These are phyloP conservation scores for Xylaria sp. DNA, from an alignment of 2,329 filamentous ascomycete species.

Conservation along the genomic window DNA sequence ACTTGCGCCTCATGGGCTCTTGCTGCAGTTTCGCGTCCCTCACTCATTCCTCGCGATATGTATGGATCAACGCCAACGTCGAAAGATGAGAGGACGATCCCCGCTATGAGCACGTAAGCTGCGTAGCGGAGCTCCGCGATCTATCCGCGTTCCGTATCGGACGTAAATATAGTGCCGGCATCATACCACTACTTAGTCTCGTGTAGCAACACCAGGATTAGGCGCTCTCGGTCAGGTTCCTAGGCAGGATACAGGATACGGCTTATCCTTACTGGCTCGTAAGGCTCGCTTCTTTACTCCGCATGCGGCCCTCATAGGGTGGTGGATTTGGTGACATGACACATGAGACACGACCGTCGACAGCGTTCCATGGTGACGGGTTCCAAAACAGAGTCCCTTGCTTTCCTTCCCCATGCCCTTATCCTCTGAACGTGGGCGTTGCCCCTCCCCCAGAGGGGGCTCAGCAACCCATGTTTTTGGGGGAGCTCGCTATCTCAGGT, in stretches of 20 bases:
- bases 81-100: not conserved
- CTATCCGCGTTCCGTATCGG: constrained; percentile 1
- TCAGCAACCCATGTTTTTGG: constrained; percentile 20
- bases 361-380: constrained; percentile 20
- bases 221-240: not conserved
- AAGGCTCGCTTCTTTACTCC: constrained; percentile 28
- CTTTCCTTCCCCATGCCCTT: not conserved
- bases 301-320: constrained; percentile 16
- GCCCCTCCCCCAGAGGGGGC: constrained; percentile 6
- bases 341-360: constrained; percentile 28
- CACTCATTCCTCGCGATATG: not conserved
- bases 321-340: constrained; percentile 12
- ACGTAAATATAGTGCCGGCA: constrained; percentile 21
- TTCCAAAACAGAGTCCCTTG: constrained; percentile 10
- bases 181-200: not conserved
- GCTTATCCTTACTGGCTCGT: constrained; percentile 10
- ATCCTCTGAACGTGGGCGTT: constrained; percentile 5
- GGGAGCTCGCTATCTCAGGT: constrained; percentile 8
- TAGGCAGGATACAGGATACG: not conserved
- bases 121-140: not conserved
- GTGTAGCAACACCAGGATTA: not conserved
- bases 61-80: not conserved
- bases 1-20: not conserved
- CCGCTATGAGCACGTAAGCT: not conserved
- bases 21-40: not conserved